These are phyloP conservation scores for Asterochloris sp. DNA, from an alignment of 139 green algal genomes.

Conservation along the genomic window DNA sequence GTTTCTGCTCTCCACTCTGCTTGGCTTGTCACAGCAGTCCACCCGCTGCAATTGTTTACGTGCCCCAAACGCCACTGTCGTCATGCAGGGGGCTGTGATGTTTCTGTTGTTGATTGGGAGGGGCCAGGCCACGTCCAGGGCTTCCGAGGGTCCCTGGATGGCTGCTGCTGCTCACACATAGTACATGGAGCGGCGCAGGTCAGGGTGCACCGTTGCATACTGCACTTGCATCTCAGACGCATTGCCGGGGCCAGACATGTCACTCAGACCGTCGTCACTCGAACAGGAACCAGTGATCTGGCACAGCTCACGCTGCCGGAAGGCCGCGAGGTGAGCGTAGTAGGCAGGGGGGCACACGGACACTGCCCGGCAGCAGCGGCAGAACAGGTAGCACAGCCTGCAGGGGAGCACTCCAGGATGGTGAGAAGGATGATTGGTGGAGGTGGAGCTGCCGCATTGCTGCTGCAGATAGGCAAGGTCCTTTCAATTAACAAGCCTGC, in stretches of 20 bases:
- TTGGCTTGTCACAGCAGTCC: too few relatives aligned
- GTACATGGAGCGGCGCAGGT: slow-evolving; percentile 34
- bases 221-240: slow-evolving; percentile 13
- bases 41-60: too few relatives aligned
- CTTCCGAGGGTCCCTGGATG: too few relatives aligned
- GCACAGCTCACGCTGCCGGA: slow-evolving; percentile 27
- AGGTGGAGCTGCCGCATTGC: too few relatives aligned
- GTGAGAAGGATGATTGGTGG: too few relatives aligned
- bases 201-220: slow-evolving; percentile 32
- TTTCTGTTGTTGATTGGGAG: too few relatives aligned
- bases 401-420: neutral
- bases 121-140: too few relatives aligned
- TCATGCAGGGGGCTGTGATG: too few relatives aligned
- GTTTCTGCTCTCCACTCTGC: too few relatives aligned
- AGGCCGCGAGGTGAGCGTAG: slow-evolving; percentile 73
- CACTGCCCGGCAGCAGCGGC: slow-evolving; percentile 70
- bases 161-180: slow-evolving; percentile 27
- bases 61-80: too few relatives aligned
- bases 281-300: slow-evolving; percentile 11
- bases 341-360: slow-evolving; percentile 60
- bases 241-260: neutral
- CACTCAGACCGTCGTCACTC: slow-evolving; percentile 20
- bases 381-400: slow-evolving; percentile 85
- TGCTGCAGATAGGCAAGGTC: too few relatives aligned
- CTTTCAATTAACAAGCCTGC: too few relatives aligned